These are phyloP conservation scores for Clitocybe nebularis DNA, from an alignment of 1,284 basidiomycete species.

Conservation along the genomic window DNA sequence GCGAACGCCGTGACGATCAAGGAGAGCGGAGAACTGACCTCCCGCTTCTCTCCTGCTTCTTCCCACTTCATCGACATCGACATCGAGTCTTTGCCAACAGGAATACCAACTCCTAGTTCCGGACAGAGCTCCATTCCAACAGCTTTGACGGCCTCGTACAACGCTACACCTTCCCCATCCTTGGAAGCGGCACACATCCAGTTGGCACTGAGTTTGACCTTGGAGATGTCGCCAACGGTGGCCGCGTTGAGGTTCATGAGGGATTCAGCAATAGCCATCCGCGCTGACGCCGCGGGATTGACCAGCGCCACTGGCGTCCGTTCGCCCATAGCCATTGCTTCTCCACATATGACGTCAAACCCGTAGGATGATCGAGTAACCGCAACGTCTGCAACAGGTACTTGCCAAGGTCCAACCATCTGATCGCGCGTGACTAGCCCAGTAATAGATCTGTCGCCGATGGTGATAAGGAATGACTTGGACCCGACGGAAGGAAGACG, in stretches of 20 bases:
- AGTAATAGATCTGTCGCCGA: slow-evolving; percentile 93
- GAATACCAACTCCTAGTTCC: slow-evolving; percentile 90
- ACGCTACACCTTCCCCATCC: slow-evolving; percentile 83
- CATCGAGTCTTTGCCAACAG: slow-evolving; percentile 99
- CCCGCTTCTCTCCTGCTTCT: slow-evolving; percentile 60
- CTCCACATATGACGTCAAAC: slow-evolving; percentile 79
- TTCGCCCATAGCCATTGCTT: slow-evolving; percentile 98
- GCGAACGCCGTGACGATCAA: slow-evolving; percentile 95
- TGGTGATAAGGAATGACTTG: slow-evolving; percentile 98
- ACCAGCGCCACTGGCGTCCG: slow-evolving; percentile 91
- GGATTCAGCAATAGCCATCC: slow-evolving; percentile 95
- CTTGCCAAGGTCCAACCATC: slow-evolving; percentile 99
- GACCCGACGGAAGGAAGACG: slow-evolving; percentile 91
- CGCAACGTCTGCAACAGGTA: slow-evolving; percentile 96
- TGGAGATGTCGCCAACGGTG: slow-evolving; percentile 64
- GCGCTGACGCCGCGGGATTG: slow-evolving; percentile 83
- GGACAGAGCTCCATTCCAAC: slow-evolving; percentile 95
- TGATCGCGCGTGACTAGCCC: slow-evolving; percentile 95
- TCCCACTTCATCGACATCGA: slow-evolving; percentile 99
- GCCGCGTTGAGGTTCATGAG: slow-evolving; percentile 91
- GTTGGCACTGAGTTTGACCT: slow-evolving; percentile 94
- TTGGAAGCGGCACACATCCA: slow-evolving; percentile 99
- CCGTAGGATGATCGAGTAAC: slow-evolving; percentile 95
- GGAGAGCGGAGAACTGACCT: slow-evolving; percentile 89
- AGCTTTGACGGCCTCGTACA: slow-evolving; percentile 93